Evolutionary conservation across 176 grass and related monocot genomes (phyloP), one percentile per base, ranked within the genome.

Genomic region (Oryza rufipogon): DNA sequence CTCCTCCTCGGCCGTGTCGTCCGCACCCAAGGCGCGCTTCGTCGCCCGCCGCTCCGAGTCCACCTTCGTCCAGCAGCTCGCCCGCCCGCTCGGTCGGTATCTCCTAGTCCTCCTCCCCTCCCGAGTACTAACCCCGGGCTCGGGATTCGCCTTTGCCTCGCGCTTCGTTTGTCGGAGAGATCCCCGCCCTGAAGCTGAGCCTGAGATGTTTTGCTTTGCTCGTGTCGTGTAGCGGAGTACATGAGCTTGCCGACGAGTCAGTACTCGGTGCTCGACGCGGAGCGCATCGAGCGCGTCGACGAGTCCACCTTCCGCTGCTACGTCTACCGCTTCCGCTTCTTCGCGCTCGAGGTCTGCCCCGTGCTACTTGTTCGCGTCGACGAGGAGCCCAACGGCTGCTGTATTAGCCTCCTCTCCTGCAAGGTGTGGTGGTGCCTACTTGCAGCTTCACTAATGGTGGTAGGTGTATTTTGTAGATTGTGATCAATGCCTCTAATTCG

Each of bases 181-280:
- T 20, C 45, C 66, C 61, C 30, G 30, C 30, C 30, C 72, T 71
- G 28, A 41, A 41, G 39, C 39, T 7, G 39, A 77, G 11, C 70
- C 48, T n/a, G 54, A 28, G 68, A 9, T 26, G 54, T 34, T 34
- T 45, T 66, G 32, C 15, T 66, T 65, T 85, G 60, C 52, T 63
- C 71, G n/a, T 39, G 47, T 12, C 12, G 17, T 72, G 76, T 68
- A 98, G 96, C 81, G 76, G 96, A 99, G 71, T 98, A 98, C 81
- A 98, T 95, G 96, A 93, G 89, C 77, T 80, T 98, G 83, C 96
- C 96, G 48, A 93, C 93, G 11, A 98, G 96, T 84, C 93, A 98
- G 61, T 98, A 94, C 91, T 98, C 96, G 51, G 96, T 98, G 85
- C 87, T 98, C 17, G 93, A 95, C 84, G 96, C 96, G 60, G 96